phyloP scores from a whole-genome alignment of 2,329 filamentous ascomycete species.

The Paracoccidioides lutzii region DNA sequence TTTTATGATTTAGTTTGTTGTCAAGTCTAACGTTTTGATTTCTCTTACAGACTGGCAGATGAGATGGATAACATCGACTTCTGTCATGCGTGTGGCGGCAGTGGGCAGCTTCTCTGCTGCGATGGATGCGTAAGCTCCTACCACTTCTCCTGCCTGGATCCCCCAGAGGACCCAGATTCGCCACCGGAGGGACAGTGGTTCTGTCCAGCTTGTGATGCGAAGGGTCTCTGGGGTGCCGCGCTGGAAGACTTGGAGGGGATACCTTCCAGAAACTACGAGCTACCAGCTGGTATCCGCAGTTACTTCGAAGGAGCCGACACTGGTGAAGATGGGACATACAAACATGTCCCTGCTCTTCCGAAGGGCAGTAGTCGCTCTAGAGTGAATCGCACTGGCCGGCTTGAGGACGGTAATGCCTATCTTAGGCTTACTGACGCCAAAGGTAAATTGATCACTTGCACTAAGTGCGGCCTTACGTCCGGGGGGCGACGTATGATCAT shows the following conservation, averaged over 20 bases:
- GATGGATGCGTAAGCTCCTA: constrained; percentile 84
- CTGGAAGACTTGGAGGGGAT: constrained; percentile 52
- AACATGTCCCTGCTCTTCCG: constrained; percentile 41
- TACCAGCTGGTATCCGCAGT: constrained; percentile 58
- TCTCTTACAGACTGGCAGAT: constrained; percentile 3
- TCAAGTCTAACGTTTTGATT: not conserved
- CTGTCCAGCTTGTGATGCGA: constrained; percentile 51
- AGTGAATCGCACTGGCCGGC: constrained; percentile 3
- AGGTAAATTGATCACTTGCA: constrained; percentile 64
- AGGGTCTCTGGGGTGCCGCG: constrained; percentile 50
- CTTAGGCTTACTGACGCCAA: constrained; percentile 55
- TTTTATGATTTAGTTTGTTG: not conserved
- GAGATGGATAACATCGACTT: constrained; percentile 68
- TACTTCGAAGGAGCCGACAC: constrained; percentile 71
- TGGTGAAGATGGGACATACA: constrained; percentile 66
- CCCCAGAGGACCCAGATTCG: constrained; percentile 52
- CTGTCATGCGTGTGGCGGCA: constrained; percentile 73
- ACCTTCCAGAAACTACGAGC: constrained; percentile 58
- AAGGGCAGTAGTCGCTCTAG: constrained; percentile 8
- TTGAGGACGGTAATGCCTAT: constrained; percentile 17
- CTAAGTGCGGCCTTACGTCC: constrained; percentile 56
- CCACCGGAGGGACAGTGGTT: constrained; percentile 66
- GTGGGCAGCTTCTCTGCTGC: constrained; percentile 79
- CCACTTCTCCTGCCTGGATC: constrained; percentile 79
- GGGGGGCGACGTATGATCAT: constrained; percentile 59